Evolutionary conservation across 2,329 filamentous ascomycete species (phyloP).

Genomic region (Fusarium sp.): DNA sequence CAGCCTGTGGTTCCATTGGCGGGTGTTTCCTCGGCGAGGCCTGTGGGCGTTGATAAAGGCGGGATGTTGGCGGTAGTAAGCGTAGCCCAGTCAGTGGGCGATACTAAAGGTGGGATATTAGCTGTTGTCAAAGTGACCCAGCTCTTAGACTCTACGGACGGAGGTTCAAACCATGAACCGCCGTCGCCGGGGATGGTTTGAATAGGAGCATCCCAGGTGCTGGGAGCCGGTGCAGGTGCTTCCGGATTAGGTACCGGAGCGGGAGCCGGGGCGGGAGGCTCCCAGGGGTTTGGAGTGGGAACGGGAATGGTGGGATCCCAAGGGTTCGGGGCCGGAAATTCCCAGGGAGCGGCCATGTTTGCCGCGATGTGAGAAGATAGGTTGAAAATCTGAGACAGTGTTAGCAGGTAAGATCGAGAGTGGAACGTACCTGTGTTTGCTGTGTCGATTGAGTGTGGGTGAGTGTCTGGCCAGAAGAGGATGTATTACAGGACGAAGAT

Average conservation of each 20-base stretch:
- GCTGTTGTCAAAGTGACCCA: not conserved
- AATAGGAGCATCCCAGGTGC: not conserved
- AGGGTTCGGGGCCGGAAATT: no score
- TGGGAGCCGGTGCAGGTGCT: no score
- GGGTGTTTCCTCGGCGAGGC: not conserved
- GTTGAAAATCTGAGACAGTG: not conserved
- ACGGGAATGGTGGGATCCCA: no score
- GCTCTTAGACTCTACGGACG: no score
- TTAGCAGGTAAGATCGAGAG: not conserved
- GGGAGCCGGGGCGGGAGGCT: no score
- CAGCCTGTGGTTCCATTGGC: not conserved
- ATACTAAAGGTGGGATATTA: not conserved
- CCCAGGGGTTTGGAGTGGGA: no score
- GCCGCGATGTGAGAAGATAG: not conserved
- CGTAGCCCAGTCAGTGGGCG: not conserved
- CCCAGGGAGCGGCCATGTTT: not conserved
- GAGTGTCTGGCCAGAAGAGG: not conserved
- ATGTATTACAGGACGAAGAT: not conserved
- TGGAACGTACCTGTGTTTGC: constrained; percentile 1
- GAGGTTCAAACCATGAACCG: not conserved
- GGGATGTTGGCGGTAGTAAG: not conserved
- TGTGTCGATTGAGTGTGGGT: not conserved
- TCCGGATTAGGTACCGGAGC: no score
- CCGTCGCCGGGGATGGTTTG: not conserved
- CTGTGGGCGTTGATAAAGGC: not conserved